phyloP scores from a whole-genome alignment of 768 basidiomycete species.

The Rhodotorula diobovata region DNA sequence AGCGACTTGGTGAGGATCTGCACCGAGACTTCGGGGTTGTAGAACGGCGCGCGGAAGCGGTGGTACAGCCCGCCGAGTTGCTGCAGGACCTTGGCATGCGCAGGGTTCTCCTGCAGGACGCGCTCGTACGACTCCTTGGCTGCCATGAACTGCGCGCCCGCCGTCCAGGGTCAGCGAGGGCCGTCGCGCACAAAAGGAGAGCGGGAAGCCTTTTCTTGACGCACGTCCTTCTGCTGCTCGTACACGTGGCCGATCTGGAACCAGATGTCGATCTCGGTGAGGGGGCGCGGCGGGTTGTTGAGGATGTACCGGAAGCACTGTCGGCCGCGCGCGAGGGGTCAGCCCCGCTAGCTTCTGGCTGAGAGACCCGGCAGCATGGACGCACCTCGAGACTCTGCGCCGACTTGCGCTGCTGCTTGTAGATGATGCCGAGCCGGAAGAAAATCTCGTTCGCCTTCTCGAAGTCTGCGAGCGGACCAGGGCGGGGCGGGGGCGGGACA shows the following conservation, averaged over 20 bases:
- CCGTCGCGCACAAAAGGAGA: background rate
- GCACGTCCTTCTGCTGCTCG: conserved; percentile 92
- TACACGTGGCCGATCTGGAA: conserved; percentile 99
- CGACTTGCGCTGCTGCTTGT: conserved; percentile 97
- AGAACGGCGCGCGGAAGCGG: conserved; percentile 88
- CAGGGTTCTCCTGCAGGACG: conserved; percentile 85
- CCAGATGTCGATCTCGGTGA: conserved; percentile 97
- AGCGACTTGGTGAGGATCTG: conserved; percentile 89
- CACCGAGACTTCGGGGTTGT: conserved; percentile 91
- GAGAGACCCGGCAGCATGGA: background rate
- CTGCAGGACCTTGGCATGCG: conserved; percentile 93
- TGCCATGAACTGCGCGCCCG: conserved; percentile 71
- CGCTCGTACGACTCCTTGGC: conserved; percentile 96
- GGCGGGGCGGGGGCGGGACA: background rate
- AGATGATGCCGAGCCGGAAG: conserved; percentile 96
- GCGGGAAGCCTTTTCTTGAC: conserved; percentile 42
- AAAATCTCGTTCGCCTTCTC: conserved; percentile 98
- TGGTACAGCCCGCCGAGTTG: conserved; percentile 98
- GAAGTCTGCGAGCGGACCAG: conserved; percentile 59
- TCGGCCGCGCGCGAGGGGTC: background rate
- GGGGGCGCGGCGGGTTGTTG: conserved; percentile 87
- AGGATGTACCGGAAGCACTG: conserved; percentile 93
- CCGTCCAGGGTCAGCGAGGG: background rate
- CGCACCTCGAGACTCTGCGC: conserved; percentile 65
- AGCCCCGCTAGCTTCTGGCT: background rate